Base-by-base conservation (phyloP, 768 basidiomycete species). In the Melanogaster broomeanus region DNA sequence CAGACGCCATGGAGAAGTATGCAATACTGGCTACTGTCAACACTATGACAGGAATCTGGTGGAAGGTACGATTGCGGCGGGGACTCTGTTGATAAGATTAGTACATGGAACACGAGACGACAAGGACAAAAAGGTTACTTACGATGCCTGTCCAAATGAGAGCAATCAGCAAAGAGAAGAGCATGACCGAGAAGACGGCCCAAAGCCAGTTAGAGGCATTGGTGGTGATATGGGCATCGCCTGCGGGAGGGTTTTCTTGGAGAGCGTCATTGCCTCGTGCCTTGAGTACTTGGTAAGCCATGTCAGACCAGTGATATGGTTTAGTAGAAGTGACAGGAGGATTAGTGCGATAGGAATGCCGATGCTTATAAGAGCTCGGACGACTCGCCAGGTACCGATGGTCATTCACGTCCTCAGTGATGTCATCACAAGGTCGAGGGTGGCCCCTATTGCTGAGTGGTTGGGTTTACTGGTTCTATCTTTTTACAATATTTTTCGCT, bases 1-100 rank as follows among this genome's bases (percentile, higher is more conserved):
- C 72, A 18, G 80, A 81, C 0, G 81, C 82, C 80, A 82, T 80
- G 12, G 74, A 67, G 63, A 79, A 80, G 68, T 79, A 80, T 1
- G 76, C 63, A 38, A 83, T 64, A 12, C 69, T 57, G 3, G 77
- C 68, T 0, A 79, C 79, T 16, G 73, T 65, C 19, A 83, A 62
- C 34, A 83, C 69, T 49, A 80, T 68, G 30, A 76, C 61, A 41
- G 73, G 73, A 39, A 82, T 64, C 52, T 78, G 77, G 61, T 83
- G 79, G 70, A 81, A 76, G 9, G 76, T 68, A 25, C 80, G 68
- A 24, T 70, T 74, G 37, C 76, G 77, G 6, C 62, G 64, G 11
- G 72, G 71, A 2, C 69, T 56, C 74, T 74, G 38, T 7, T 5
- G 13, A 35, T 6, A 44, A 6, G 19, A 3, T 54, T 8, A 46